A percentile compares a stretch with the other conserved stretches of the same genome.
Evolutionary conservation across 345 rosid species (phyloP).

Genomic region (Geranium brycei): DNA sequence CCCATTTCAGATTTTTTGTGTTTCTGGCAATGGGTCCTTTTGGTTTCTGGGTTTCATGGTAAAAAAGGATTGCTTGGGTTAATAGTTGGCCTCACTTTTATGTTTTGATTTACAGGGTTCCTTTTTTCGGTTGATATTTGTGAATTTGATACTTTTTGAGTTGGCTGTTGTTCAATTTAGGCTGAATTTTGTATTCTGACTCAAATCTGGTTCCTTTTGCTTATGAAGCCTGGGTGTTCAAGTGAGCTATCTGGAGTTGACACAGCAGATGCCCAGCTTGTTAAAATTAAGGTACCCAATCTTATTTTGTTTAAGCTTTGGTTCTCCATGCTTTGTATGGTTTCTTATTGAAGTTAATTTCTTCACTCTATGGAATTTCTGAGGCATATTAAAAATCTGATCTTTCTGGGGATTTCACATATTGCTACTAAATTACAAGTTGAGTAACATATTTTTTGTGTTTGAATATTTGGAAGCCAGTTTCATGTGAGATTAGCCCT

Average conservation of each 20-base stretch:
- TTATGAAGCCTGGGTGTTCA: slow-evolving; percentile 83
- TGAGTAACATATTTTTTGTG: not conserved
- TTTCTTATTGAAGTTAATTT: not conserved
- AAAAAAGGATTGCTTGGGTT: not conserved
- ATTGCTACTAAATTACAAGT: not conserved
- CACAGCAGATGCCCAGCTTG: slow-evolving; percentile 49
- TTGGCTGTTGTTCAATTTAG: not conserved
- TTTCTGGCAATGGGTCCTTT: not conserved
- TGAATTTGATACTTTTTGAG: not conserved
- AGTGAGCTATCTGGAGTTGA: slow-evolving; percentile 65
- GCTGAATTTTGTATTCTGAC: not conserved
- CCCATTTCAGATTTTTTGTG: not conserved
- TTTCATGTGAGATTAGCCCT: too few relatives aligned
- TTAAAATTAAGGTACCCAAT: slow-evolving; percentile 59
- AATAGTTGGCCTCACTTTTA: not conserved
- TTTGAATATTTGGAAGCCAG: too few relatives aligned
- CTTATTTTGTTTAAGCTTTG: not conserved
- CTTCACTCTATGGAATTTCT: too few relatives aligned
- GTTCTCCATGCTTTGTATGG: not conserved
- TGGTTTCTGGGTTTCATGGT: not conserved
- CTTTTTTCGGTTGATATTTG: not conserved
- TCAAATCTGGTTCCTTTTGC: slow-evolving; percentile 8
- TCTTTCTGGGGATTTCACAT: not conserved
- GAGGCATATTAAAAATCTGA: too few relatives aligned
- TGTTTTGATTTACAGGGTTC: not conserved